A percentile compares a stretch with the other conserved stretches of the same genome.
Conservation (phyloP, 2,329 filamentous ascomycete genomes). For the Diplodia seriata region DNA sequence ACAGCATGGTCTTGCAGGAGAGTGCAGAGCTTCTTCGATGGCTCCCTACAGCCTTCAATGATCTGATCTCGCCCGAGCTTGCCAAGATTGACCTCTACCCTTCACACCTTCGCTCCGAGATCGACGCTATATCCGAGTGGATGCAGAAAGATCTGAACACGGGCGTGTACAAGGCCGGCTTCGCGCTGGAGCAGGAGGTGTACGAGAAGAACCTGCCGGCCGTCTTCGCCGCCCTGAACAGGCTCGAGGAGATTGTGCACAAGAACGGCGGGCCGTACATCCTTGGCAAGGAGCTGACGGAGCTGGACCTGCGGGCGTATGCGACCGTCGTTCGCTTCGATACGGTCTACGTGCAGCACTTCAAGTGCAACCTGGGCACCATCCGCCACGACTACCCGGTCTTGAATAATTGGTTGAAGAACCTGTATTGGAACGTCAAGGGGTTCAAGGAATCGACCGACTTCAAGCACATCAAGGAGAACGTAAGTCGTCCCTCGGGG, state of each 20-base stretch:
- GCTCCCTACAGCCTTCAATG: conserved; percentile 64
- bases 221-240: conserved; percentile 67
- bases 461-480: conserved; percentile 73
- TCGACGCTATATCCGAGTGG: conserved; percentile 62
- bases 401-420: conserved; percentile 66
- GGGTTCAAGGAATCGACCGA: conserved; percentile 66
- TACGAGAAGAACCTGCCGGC: conserved; percentile 63
- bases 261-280: conserved; percentile 62
- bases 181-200: conserved; percentile 60
- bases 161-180: conserved; percentile 69
- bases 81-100: conserved; percentile 62
- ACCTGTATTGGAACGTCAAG: conserved; percentile 63
- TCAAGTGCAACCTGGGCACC: conserved; percentile 69
- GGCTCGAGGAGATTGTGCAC: conserved; percentile 59
- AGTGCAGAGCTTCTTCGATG: conserved; percentile 64
- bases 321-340: conserved; percentile 67
- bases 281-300: conserved; percentile 62
- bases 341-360: conserved; percentile 68
- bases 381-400: conserved; percentile 67
- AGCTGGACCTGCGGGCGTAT: conserved; percentile 66
- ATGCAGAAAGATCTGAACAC: conserved; percentile 63
- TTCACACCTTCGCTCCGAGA: conserved; percentile 52
- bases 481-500: conserved; percentile 45
- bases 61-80: conserved; percentile 53
- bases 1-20: conserved; percentile 47